phyloP scores from a whole-genome alignment of 345 rosid genomes.

The Draba incana region DNA sequence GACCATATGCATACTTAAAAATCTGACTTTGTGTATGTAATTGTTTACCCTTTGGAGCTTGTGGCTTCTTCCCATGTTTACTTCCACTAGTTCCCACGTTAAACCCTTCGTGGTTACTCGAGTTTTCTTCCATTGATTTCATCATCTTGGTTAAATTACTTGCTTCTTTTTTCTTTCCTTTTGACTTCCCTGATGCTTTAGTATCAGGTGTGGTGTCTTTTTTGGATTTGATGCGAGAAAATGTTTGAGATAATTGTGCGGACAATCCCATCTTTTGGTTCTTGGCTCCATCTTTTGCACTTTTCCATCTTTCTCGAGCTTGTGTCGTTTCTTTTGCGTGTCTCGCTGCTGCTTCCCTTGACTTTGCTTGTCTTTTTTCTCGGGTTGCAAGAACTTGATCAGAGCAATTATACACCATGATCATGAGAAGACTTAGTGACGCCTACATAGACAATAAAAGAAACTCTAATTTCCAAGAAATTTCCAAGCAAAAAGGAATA shows the following conservation, averaged over 20 bases:
- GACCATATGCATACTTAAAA: slow-evolving; percentile 92
- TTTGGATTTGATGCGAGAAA: slow-evolving; percentile 66
- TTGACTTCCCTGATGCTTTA: slow-evolving; percentile 47
- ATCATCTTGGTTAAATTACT: slow-evolving; percentile 69
- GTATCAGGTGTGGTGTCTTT: slow-evolving; percentile 38
- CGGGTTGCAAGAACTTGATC: slow-evolving; percentile 69
- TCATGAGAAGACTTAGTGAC: slow-evolving; percentile 52
- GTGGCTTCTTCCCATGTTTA: slow-evolving; percentile 57
- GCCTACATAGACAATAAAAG: slow-evolving; percentile 51
- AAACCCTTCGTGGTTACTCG: slow-evolving; percentile 59
- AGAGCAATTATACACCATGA: slow-evolving; percentile 66
- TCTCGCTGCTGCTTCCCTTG: slow-evolving; percentile 78
- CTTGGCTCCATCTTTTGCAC: slow-evolving; percentile 63
- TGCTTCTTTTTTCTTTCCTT: slow-evolving; percentile 54
- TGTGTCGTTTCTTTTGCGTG: slow-evolving; percentile 85
- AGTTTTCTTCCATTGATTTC: slow-evolving; percentile 59
- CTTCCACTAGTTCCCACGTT: slow-evolving; percentile 60
- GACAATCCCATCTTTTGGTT: slow-evolving; percentile 59
- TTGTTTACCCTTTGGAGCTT: slow-evolving; percentile 71
- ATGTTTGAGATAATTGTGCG: slow-evolving; percentile 63
- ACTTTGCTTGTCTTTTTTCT: slow-evolving; percentile 61
- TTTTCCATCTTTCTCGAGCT: slow-evolving; percentile 89
- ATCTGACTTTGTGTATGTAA: slow-evolving; percentile 78
- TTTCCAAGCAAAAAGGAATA: neutral
- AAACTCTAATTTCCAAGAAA: neutral